Evolutionary conservation across 2,329 filamentous ascomycete genomes (phyloP), one percentile per base, ranked within the genome.

Genomic region (Ampelomyces quisqualis): DNA sequence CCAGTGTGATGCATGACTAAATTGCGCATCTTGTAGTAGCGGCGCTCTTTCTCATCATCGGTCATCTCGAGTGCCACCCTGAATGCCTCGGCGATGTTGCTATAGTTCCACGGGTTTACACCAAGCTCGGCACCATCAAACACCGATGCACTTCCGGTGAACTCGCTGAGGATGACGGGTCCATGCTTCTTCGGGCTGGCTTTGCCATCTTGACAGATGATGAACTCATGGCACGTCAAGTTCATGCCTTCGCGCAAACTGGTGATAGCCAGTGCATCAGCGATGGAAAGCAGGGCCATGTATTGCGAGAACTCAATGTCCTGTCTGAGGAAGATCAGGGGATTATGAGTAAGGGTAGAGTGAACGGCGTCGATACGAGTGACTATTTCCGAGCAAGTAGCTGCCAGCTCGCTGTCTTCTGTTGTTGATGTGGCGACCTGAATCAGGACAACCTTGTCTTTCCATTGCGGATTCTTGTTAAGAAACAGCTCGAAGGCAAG

Each of bases 171-270:
- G 51, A 97, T 95, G 29, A 97, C 76, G 1, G 90, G 90, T 2
- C 89, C 89, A 59, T 93, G 83, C 69, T 88, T 90, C 72, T 90
- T 90, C 2, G 77, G 74, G 47, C 80, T 71, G 36, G 78, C 76
- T 53, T 80, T 80, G 27, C 90, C 90, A 60, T 97, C 91, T 63
- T 97, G 91, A 62, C 90, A 96, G 53, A 88, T 88, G 22, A 96
- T 79, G 61, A 90, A 97, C 65, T 97, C 91, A 64, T 97, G 93
- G 5, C 87, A 90, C 0, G 91, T 96, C 40, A 97, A 71, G 64
- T 96, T 97, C 93, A 97, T 97, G 49, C 91, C 91, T 67, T 97
- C 91, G 37, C 93, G 88, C 57, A 97, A 82, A 63, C 89, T 94
- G 2, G 91, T 94, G 60, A 97, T 93, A 81, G 96, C 93, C 34